Evolutionary conservation across 768 basidiomycete species (phyloP).

Genomic region (Glaciozyma antarctica): DNA sequence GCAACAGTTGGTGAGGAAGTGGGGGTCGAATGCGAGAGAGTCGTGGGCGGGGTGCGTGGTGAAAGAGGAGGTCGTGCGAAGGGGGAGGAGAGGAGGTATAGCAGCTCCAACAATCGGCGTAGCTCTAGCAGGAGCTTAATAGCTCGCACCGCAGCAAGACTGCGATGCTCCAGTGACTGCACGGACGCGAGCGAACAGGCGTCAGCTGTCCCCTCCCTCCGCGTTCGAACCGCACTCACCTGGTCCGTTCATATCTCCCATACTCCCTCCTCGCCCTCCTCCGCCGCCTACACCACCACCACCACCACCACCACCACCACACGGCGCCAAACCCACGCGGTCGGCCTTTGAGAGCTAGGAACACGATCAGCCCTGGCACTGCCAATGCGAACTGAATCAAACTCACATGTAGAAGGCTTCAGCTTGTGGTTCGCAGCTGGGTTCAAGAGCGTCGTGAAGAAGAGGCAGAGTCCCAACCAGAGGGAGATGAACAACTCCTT

Average conservation of each 20-base stretch:
- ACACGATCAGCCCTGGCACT: too few species aligned
- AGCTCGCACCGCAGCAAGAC: neutral
- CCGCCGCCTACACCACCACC: neutral
- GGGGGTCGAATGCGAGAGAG: too few species aligned
- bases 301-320: neutral
- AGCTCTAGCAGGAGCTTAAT: neutral
- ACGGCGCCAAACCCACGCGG: neutral
- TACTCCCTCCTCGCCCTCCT: neutral
- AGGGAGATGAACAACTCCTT: neutral
- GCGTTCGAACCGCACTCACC: neutral
- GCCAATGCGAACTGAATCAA: too few species aligned
- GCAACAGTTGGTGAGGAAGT: too few species aligned
- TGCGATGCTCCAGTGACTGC: neutral
- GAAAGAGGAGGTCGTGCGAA: too few species aligned
- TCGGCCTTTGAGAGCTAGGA: neutral
- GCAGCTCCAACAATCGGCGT: neutral
- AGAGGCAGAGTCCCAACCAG: constrained; percentile 9
- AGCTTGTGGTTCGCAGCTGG: neutral
- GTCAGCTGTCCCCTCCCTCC: neutral
- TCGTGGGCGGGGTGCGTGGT: too few species aligned
- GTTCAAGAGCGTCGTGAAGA: constrained; percentile 13
- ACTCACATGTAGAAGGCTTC: neutral
- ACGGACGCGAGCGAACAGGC: neutral
- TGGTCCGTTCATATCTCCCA: neutral
- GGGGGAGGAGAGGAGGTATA: too few species aligned